Base-by-base conservation (phyloP, 1,284 basidiomycete species). In the Neotropicomus parvogracilis region DNA sequence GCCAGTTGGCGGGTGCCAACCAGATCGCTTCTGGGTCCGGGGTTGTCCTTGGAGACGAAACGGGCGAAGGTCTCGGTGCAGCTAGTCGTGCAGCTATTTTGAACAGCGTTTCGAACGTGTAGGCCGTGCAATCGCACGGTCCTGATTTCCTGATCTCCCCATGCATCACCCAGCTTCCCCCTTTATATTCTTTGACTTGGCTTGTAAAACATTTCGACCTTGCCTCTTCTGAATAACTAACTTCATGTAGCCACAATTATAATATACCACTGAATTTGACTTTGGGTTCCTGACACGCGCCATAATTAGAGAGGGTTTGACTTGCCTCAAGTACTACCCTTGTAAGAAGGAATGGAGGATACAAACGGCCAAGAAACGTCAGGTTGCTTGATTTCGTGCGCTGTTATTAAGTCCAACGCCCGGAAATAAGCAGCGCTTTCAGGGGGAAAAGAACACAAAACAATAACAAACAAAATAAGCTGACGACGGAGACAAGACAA, bases 61-160 rank as follows among this genome's bases (percentile, higher is more conserved):
- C 53, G 7, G 75, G 71, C 28, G 73, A 76, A 52, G 64, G 67
- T 42, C 48, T 78, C 13, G 72, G 76, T 45, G 59, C 69, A 33
- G 69, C 72, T 35, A 71, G 76, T 36, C 78, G 78, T 21, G 77
- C 70, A 27, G 81, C 74, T 35, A 48, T 87, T 40, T 63, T 87
- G 54, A 78, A 70, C 64, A 77, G 75, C 60, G 66, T 79, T 24
- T 59, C 75, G 24, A 62, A 75, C 16, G 51, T 77, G 11, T 79
- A 58, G 49, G 68, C 40, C 4, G 4, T 45, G 41, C 37, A 29
- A 31, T 31, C 6, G 5, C 32, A 7, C 33, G 36, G 13, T 38
- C 16, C 11, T 28, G 17, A 28, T 38, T 28, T 29, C 21, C 12
- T 46, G 20, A 19, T 20, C 11, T 34, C n/a, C n/a, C n/a, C 35